Percentiles rank a stretch among this genome's conserved stretches.
Conservation (phyloP, 768 basidiomycete genomes). For the Calocybe gangraenosa region DNA sequence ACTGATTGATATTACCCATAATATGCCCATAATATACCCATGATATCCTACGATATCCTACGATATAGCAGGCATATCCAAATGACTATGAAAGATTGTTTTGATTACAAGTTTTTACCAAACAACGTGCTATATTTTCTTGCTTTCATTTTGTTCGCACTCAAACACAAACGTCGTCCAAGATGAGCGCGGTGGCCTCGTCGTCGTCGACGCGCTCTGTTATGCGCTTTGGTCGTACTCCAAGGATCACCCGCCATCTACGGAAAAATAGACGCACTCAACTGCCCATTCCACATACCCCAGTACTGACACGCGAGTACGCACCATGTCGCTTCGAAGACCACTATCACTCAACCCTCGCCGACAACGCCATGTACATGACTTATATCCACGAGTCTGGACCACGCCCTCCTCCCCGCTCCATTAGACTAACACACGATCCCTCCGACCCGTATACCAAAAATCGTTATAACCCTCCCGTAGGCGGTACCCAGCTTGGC, state of each 20-base stretch:
- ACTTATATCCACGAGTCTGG: constrained; percentile 75
- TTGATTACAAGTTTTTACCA: too few relatives aligned
- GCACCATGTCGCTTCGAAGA: constrained; percentile 70
- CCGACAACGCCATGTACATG: constrained; percentile 92
- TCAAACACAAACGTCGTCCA: too few relatives aligned
- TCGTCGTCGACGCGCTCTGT: too few relatives aligned
- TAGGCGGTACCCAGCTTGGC: constrained; percentile 67
- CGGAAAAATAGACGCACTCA: constrained; percentile 42
- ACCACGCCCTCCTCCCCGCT: constrained; percentile 48
- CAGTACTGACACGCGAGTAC: constrained; percentile 63
- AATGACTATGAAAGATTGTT: too few relatives aligned
- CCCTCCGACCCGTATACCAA: constrained; percentile 79
- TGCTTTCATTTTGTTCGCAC: too few relatives aligned
- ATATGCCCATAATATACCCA: too few relatives aligned
- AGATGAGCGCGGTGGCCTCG: too few relatives aligned
- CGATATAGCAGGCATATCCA: too few relatives aligned
- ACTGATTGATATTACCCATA: too few relatives aligned
- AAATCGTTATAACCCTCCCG: constrained; percentile 69
- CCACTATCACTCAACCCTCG: constrained; percentile 81
- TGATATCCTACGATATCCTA: too few relatives aligned
- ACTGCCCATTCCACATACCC: constrained; percentile 73
- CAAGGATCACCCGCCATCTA: constrained; percentile 40
- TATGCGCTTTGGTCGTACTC: constrained; percentile 49
- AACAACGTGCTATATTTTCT: too few relatives aligned
- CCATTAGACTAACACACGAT: constrained; percentile 68